phyloP scores from a whole-genome alignment of 139 green algal species.

The Mesostigma viride region DNA sequence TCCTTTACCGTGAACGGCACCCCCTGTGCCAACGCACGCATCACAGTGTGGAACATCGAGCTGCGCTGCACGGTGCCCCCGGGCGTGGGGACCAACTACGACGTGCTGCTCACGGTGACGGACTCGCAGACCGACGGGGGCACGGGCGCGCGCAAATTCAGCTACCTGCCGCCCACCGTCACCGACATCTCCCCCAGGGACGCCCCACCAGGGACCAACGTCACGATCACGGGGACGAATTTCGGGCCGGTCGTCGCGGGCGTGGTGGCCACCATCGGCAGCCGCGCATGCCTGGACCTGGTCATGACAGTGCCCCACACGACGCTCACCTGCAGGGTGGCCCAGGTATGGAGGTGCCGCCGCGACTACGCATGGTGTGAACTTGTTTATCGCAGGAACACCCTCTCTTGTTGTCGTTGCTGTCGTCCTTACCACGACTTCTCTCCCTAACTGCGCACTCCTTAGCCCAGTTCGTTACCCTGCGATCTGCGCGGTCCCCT shows the following conservation, averaged over 20 bases:
- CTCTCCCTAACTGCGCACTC: too few species aligned
- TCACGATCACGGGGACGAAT: neutral
- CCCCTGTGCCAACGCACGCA: neutral
- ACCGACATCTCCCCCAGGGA: neutral
- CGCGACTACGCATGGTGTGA: too few species aligned
- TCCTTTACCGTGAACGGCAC: neutral
- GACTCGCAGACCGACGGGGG: neutral
- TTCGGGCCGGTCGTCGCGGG: neutral
- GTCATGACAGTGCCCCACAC: neutral
- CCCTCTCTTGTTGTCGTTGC: too few species aligned
- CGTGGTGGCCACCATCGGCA: neutral
- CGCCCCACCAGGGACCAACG: neutral
- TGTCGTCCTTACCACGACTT: too few species aligned
- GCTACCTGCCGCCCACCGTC: neutral
- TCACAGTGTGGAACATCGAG: neutral
- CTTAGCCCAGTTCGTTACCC: too few species aligned
- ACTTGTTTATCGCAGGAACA: too few species aligned
- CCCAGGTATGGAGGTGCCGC: too few species aligned
- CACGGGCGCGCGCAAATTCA: conserved; percentile 1
- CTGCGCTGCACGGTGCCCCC: neutral
- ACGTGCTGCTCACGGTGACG: neutral
- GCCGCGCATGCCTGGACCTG: neutral
- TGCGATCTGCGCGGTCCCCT: too few species aligned
- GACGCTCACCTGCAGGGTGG: neutral
- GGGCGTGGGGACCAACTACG: neutral